Evolutionary conservation across 257 asterid genomes (phyloP).

Genomic region (Nyctanthes arbortristis): DNA sequence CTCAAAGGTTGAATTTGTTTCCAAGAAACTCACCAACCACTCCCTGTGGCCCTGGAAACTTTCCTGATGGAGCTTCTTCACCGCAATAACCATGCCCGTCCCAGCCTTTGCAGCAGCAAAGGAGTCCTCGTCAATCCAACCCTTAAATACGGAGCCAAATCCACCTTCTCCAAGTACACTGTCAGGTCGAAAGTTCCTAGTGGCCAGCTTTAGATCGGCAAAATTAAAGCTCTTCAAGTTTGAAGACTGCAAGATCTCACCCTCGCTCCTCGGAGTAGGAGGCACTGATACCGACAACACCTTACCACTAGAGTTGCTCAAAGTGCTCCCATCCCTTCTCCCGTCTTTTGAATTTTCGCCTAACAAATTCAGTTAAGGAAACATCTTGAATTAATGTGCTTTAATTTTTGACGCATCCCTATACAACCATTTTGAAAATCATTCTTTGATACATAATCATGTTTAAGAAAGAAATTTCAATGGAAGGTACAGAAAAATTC

Average conservation of each 20-base stretch:
- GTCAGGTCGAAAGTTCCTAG: constrained; percentile 42
- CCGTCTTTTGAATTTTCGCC: not conserved
- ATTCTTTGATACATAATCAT: not conserved
- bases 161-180: constrained; percentile 44
- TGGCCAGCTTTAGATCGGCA: constrained; percentile 33
- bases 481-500: not conserved
- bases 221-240: constrained; percentile 35
- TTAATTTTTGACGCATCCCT: not conserved
- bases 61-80: constrained; percentile 35
- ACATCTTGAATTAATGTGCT: not conserved
- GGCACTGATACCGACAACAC: constrained; percentile 18
- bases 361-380: not conserved
- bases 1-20: not conserved
- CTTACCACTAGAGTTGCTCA: constrained; percentile 14
- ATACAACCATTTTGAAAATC: not conserved
- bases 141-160: constrained; percentile 39
- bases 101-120: constrained; percentile 36
- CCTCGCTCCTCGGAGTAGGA: constrained; percentile 34
- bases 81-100: constrained; percentile 35
- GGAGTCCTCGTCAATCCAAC: constrained; percentile 22
- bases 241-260: constrained; percentile 28
- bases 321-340: not conserved
- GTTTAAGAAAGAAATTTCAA: not conserved
- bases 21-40: constrained; percentile 36
- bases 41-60: constrained; percentile 36